These are phyloP conservation scores for Cercospora sojina DNA, from an alignment of 2,329 filamentous ascomycete species.

Conservation along the genomic window DNA sequence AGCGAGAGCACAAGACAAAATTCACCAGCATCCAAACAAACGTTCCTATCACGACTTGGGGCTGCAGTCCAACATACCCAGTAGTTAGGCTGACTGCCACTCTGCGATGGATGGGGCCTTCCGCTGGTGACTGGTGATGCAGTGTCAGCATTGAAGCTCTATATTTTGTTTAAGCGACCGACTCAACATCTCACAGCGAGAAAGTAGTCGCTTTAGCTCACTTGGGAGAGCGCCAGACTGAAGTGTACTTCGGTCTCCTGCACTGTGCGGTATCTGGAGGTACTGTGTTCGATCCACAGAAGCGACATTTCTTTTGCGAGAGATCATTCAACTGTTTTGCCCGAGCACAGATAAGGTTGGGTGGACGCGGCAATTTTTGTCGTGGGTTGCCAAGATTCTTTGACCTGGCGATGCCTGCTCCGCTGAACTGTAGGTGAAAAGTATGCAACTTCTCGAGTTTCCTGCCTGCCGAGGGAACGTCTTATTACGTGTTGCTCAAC, in stretches of 20 bases:
- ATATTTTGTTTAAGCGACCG: rapidly evolving
- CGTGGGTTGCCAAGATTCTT: background rate
- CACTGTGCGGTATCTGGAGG: conserved; percentile 27
- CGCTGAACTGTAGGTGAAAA: background rate
- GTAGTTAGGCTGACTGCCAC: no score
- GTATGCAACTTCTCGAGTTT: background rate
- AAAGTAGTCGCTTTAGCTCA: conserved; percentile 23
- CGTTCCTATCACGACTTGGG: no score
- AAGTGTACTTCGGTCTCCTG: conserved; percentile 20
- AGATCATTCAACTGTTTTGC: background rate
- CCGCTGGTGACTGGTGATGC: no score
- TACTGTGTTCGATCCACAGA: conserved; percentile 26
- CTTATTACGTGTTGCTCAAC: background rate
- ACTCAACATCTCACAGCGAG: background rate
- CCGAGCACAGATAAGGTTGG: background rate
- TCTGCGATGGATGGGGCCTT: no score
- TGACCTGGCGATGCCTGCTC: background rate
- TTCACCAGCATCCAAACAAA: no score
- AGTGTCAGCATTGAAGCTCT: background rate
- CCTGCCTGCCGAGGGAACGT: background rate
- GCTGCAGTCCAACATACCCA: no score
- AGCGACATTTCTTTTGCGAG: conserved; percentile 17
- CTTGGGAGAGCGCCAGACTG: conserved; percentile 28
- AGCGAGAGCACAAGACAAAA: no score
- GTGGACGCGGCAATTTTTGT: background rate